Percentiles rank a stretch among this genome's conserved stretches.
Evolutionary conservation across 805 yeast genomes (phyloP).

Genomic region (Kluyveromyces dobzhanskii): DNA sequence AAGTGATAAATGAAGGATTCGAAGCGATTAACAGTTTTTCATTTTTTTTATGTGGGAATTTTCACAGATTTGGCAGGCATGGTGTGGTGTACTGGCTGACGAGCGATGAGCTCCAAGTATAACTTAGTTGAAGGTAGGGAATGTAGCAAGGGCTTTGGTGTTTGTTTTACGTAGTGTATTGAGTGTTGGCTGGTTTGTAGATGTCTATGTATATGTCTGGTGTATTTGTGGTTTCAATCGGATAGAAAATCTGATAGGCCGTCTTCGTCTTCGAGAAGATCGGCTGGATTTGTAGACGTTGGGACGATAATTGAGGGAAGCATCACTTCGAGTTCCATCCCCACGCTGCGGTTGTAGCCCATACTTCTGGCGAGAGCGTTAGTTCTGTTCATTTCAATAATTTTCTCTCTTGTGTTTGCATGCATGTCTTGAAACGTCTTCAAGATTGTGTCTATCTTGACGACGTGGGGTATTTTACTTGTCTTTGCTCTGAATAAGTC

Average conservation of each 20-base stretch:
- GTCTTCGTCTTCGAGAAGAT: conserved; percentile 2
- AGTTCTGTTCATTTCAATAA: conserved; percentile 22
- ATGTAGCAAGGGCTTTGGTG: too few relatives aligned
- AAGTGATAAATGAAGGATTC: too few relatives aligned
- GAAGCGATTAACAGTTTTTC: too few relatives aligned
- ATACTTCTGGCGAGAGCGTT: conserved; percentile 21
- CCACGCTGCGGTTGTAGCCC: conserved; percentile 1
- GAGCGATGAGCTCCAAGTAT: too few relatives aligned
- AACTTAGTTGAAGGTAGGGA: too few relatives aligned
- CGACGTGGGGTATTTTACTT: conserved; percentile 15
- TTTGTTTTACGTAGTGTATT: background rate
- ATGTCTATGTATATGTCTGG: too few relatives aligned
- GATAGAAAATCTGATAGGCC: conserved; percentile 8
- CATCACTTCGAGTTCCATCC: conserved; percentile 2
- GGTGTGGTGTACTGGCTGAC: too few relatives aligned
- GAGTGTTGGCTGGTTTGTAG: too few relatives aligned
- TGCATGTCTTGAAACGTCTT: conserved; percentile 12
- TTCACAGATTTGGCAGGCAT: too few relatives aligned
- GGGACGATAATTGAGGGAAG: conserved; percentile 1
- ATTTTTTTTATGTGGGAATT: too few relatives aligned
- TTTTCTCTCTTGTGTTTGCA: conserved; percentile 10
- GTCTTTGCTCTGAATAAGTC: conserved; percentile 9
- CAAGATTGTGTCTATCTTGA: conserved; percentile 8
- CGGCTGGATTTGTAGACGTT: background rate
- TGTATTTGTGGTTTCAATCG: too few relatives aligned